Conservation (phyloP, 768 basidiomycete species). For the Lyophyllum atratum region DNA sequence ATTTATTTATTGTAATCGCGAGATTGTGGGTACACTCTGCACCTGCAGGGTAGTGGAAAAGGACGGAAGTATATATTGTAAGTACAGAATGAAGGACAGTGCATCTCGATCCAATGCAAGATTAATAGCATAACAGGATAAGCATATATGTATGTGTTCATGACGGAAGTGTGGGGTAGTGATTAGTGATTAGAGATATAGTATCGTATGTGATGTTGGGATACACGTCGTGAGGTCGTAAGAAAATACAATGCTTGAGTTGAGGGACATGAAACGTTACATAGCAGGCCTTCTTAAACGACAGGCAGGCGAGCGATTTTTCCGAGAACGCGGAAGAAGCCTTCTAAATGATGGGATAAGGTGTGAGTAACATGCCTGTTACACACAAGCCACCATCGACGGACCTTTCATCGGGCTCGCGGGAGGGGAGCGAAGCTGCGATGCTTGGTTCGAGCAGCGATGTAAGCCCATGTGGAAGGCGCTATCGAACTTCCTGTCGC, state of each 20-base stretch:
- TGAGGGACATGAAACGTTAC: not conserved
- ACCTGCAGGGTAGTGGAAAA: no score
- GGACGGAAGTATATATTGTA: no score
- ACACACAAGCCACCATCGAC: not conserved
- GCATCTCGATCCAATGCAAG: no score
- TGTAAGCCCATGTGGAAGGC: conserved; percentile 21
- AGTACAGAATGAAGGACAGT: not conserved
- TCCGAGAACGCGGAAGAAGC: conserved; percentile 13
- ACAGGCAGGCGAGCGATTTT: conserved; percentile 1
- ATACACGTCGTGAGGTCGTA: not conserved
- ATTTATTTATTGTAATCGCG: no score
- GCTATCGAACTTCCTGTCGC: conserved; percentile 22
- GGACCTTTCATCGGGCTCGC: conserved; percentile 18
- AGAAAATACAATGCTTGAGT: not conserved
- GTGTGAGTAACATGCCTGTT: not conserved
- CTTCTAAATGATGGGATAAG: not conserved
- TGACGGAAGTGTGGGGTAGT: not conserved
- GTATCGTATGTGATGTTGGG: not conserved
- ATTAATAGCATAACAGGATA: not conserved
- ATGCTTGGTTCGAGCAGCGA: conserved; percentile 16
- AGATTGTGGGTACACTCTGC: no score
- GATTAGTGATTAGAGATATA: not conserved
- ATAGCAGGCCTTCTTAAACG: not conserved
- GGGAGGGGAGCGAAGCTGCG: conserved; percentile 9
- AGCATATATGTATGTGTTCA: not conserved